These are phyloP conservation scores for Salix viminalis DNA, from an alignment of 345 rosid species.

Conservation along the genomic window DNA sequence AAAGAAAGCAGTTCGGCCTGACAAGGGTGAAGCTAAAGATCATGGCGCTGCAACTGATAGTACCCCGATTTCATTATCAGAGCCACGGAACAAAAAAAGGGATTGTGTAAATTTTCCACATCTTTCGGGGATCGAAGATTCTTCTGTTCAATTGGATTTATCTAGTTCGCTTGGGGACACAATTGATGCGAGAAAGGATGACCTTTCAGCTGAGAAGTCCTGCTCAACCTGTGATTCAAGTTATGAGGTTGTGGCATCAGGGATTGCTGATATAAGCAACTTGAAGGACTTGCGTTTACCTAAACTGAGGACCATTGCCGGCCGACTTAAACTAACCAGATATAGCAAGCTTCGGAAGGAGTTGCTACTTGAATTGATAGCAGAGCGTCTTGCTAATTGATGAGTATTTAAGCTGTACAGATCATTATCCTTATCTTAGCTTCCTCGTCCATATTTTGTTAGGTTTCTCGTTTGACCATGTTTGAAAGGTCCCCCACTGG, in stretches of 20 bases:
- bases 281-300: slow-evolving; percentile 37
- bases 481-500: not conserved
- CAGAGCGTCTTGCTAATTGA: not conserved
- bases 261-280: slow-evolving; percentile 13
- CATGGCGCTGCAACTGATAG: slow-evolving; percentile 5
- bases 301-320: slow-evolving; percentile 3
- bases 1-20: slow-evolving; percentile 18
- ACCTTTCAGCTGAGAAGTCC: slow-evolving; percentile 2
- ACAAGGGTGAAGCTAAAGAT: slow-evolving; percentile 24
- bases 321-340: not conserved
- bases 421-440: not conserved
- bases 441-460: not conserved
- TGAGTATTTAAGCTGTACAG: not conserved
- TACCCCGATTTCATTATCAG: slow-evolving; percentile 7
- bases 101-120: slow-evolving; percentile 10
- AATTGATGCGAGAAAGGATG: slow-evolving; percentile 13
- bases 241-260: slow-evolving; percentile 5
- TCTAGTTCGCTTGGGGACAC: slow-evolving; percentile 21
- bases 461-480: not conserved
- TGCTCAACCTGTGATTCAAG: slow-evolving; percentile 20
- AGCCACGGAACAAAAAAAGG: slow-evolving; percentile 23
- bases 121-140: slow-evolving; percentile 16
- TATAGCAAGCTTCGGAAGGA: slow-evolving; percentile 3
- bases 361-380: not conserved
- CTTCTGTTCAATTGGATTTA: slow-evolving; percentile 17